phyloP scores from a whole-genome alignment of 2,329 filamentous ascomycete genomes.

The Colletotrichum sp. region DNA sequence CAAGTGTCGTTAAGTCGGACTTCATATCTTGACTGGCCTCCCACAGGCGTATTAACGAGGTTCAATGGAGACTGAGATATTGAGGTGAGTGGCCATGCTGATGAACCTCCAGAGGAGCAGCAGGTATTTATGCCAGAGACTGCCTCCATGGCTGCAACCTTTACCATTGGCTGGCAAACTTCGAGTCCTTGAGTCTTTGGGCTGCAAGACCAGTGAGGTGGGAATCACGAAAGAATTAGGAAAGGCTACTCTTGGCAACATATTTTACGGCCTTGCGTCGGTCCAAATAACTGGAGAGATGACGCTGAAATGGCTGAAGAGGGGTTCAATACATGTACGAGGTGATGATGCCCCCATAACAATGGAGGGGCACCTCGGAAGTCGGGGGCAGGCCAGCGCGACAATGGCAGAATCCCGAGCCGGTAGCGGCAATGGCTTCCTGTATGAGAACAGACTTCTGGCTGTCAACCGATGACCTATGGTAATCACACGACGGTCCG shows the following conservation, averaged over 20 bases:
- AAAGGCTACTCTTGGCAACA: background rate
- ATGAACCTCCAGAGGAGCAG: background rate
- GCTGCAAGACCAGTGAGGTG: background rate
- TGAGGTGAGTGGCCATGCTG: background rate
- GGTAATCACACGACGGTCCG: background rate
- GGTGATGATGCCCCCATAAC: background rate
- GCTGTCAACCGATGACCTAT: no score
- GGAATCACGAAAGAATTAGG: background rate
- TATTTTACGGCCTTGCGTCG: constrained; percentile 11
- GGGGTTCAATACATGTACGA: background rate
- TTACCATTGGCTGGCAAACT: background rate
- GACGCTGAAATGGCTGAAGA: background rate
- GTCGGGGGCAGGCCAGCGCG: no score
- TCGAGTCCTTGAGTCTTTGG: background rate
- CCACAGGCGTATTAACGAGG: background rate
- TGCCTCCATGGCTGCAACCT: background rate
- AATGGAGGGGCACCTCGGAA: background rate
- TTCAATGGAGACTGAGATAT: background rate
- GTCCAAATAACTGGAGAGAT: background rate
- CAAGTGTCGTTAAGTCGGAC: background rate
- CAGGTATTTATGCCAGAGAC: background rate
- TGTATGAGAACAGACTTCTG: background rate
- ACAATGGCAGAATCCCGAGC: background rate
- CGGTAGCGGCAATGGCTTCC: no score
- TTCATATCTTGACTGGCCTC: background rate